Conservation (phyloP, 2,329 filamentous ascomycete genomes). For the Colletotrichum sp. region DNA sequence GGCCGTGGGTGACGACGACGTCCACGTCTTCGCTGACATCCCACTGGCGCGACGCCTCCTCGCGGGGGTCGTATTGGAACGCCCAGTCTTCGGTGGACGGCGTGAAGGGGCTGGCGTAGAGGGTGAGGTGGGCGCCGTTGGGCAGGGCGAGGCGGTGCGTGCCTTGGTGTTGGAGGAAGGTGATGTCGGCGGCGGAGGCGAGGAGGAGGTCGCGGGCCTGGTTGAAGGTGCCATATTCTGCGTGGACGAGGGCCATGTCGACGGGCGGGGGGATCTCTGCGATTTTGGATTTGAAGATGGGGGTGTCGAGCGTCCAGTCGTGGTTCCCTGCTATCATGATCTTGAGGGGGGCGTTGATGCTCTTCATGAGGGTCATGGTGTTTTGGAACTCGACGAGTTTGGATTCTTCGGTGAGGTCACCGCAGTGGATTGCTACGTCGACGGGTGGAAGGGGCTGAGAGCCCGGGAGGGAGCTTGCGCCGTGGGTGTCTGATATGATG, state of each 20-base stretch:
- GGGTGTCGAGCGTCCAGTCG: constrained; percentile 47
- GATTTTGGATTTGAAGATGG: not conserved
- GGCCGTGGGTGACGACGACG: constrained; percentile 39
- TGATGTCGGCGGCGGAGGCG: constrained; percentile 1
- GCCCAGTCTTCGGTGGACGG: constrained; percentile 44
- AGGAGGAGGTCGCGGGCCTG: constrained; percentile 37
- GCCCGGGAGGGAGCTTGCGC: constrained; percentile 18
- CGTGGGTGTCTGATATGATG: constrained; percentile 45
- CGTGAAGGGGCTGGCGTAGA: constrained; percentile 53
- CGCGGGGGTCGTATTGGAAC: constrained; percentile 45
- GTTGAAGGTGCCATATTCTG: constrained; percentile 42
- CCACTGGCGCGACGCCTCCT: constrained; percentile 13
- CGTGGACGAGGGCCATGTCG: not conserved
- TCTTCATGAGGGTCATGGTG: constrained; percentile 41
- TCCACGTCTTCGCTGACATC: constrained; percentile 29
- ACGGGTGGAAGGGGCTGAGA: constrained; percentile 33
- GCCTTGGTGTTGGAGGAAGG: constrained; percentile 46
- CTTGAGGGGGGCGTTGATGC: constrained; percentile 49
- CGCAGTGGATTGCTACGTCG: constrained; percentile 57
- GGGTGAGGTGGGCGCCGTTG: constrained; percentile 44
- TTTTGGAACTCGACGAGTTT: constrained; percentile 42
- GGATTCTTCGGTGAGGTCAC: constrained; percentile 52
- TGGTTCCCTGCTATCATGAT: constrained; percentile 58
- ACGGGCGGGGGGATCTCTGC: not conserved
- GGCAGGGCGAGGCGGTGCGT: constrained; percentile 39